Evolutionary conservation across 106 monocot species (phyloP), one percentile per base, ranked within the genome.

Genomic region (Dioscorea dumetorum): DNA sequence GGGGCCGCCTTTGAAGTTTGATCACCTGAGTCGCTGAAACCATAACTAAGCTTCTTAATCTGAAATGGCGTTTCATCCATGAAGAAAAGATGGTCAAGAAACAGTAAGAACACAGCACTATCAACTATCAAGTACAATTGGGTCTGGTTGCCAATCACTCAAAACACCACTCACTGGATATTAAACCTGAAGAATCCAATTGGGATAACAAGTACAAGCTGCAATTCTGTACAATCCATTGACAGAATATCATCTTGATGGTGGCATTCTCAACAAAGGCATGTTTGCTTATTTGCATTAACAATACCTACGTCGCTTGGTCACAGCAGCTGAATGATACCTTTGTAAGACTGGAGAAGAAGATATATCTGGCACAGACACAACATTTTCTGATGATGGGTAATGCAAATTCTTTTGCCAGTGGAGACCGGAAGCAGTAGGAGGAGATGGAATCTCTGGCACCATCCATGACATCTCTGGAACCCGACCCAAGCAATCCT

Each of bases 361-460:
- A 51, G 56, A 81, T 49, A 94, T 80, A n/a, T 90, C 87, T 34
- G 86, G 87, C 0, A 95, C 95, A 69, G 81, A 88, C 22, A 56
- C 73, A 2, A 77, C 48, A 52, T 62, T 65, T 1, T 93, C 83
- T 4, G 72, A 68, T 52, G 63, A 49, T 22, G 58, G 58, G n/a
- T 63, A 61, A 12, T 68, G 77, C 8, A 66, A 48, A 59, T 75
- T 78, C 49, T 64, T 83, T 32, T 76, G 74, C 91, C 91, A 91
- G 74, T 82, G 71, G 22, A 95, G 75, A 8, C 88, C 95, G 20
- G 91, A 91, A 33, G 83, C 79, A 62, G 88, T 91, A 2, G 95
- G 91, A 34, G 91, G 91, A 1, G 91, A 86, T 24, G 83, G 95
- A 12, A 91, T 78, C 62, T 83, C 80, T 22, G 90, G 90, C 22